phyloP scores from a whole-genome alignment of 306 rosid species.

The Cucurbita moschata region DNA sequence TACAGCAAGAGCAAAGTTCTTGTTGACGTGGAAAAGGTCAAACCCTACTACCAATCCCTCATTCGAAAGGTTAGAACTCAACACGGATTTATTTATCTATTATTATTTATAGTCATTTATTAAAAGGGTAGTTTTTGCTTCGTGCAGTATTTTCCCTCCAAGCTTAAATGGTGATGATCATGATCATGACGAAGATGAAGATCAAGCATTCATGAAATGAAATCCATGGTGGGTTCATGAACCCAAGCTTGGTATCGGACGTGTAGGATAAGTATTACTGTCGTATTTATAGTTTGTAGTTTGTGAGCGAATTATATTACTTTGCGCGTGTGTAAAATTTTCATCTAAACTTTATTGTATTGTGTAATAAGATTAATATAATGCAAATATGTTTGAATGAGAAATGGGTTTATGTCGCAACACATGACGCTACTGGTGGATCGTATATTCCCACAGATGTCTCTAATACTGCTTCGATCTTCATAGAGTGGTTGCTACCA shows the following conservation, averaged over 20 bases:
- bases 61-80: not conserved
- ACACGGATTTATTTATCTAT: not conserved
- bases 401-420: too few relatives aligned
- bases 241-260: not conserved
- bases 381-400: too few relatives aligned
- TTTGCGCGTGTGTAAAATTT: not conserved
- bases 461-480: too few relatives aligned
- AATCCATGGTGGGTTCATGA: not conserved
- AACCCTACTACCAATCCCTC: not conserved
- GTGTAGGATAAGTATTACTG: not conserved
- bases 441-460: too few relatives aligned
- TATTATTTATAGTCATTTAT: not conserved
- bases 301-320: not conserved
- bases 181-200: not conserved
- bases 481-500: too few relatives aligned
- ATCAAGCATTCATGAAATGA: not conserved
- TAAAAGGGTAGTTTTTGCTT: too few relatives aligned
- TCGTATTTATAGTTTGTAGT: not conserved
- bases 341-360: not conserved
- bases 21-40: not conserved
- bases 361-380: not conserved
- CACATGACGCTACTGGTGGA: too few relatives aligned
- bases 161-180: not conserved
- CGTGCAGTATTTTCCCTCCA: not conserved
- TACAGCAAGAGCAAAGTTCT: slow-evolving; percentile 1